These are phyloP conservation scores for Trichomonascaceae sp. DNA, from an alignment of 1,139 yeast genomes.

Conservation along the genomic window DNA sequence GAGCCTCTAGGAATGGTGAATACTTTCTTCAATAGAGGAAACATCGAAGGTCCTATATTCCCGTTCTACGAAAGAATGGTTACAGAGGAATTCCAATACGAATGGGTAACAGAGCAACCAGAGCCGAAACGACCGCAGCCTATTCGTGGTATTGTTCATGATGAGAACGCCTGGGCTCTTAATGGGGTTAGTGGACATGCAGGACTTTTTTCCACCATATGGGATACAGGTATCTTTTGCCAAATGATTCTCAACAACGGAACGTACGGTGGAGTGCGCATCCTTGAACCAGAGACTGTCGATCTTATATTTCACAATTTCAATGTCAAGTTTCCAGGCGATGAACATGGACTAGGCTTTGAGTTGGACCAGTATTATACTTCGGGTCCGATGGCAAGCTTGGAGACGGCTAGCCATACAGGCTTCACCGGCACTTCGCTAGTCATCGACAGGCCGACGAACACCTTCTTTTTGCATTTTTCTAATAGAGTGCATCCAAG, in stretches of 20 bases:
- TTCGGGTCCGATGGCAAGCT: slow-evolving; percentile 15
- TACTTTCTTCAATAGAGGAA: slow-evolving; percentile 11
- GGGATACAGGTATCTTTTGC: slow-evolving; percentile 15
- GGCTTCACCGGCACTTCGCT: slow-evolving; percentile 21
- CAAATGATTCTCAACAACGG: slow-evolving; percentile 18
- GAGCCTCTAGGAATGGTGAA: slow-evolving; percentile 15
- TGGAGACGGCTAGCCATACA: slow-evolving; percentile 17
- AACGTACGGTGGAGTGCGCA: slow-evolving; percentile 10
- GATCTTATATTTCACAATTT: slow-evolving; percentile 14
- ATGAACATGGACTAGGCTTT: slow-evolving; percentile 18
- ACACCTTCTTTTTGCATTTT: slow-evolving; percentile 14
- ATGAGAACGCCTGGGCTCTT: slow-evolving; percentile 18
- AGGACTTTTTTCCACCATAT: slow-evolving; percentile 18
- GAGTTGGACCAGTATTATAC: slow-evolving; percentile 17
- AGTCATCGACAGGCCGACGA: slow-evolving; percentile 14
- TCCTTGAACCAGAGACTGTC: slow-evolving; percentile 11
- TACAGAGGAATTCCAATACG: slow-evolving; percentile 14
- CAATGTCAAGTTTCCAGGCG: slow-evolving; percentile 14
- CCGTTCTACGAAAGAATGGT: slow-evolving; percentile 11
- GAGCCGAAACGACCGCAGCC: slow-evolving; percentile 18
- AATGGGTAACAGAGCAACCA: slow-evolving; percentile 3
- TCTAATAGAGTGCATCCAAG: slow-evolving; percentile 18
- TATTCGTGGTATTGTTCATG: slow-evolving; percentile 19
- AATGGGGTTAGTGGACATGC: slow-evolving; percentile 20
- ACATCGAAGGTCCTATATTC: not conserved